A percentile compares a stretch with the other conserved stretches of the same genome.
These are phyloP conservation scores for Coniella vitis DNA, from an alignment of 2,329 filamentous ascomycete genomes.

Conservation along the genomic window DNA sequence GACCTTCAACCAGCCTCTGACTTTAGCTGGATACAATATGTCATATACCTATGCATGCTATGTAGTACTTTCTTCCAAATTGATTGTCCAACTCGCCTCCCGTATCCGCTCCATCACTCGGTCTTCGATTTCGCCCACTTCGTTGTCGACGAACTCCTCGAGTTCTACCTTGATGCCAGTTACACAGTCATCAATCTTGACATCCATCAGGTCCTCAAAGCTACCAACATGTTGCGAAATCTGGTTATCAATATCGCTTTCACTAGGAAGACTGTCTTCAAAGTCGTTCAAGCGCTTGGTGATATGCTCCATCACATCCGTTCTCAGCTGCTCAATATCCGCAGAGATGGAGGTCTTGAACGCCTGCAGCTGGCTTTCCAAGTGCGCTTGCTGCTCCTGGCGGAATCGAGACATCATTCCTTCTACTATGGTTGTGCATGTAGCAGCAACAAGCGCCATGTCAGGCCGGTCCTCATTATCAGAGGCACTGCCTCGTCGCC, in stretches of 20 bases:
- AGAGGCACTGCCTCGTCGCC: slow-evolving; percentile 4
- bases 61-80: neutral
- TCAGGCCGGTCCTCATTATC: neutral
- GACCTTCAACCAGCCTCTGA: too few relatives aligned
- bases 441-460: neutral
- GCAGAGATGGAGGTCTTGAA: neutral
- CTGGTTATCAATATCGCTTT: neutral
- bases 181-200: slow-evolving; percentile 5
- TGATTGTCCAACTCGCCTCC: neutral
- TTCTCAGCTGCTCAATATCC: neutral
- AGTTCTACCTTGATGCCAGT: slow-evolving; percentile 9
- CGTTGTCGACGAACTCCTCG: slow-evolving; percentile 1
- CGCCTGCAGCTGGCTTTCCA: neutral
- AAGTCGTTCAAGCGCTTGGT: neutral
- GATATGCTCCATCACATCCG: neutral
- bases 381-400: slow-evolving; percentile 1
- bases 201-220: slow-evolving; percentile 1
- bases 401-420: neutral
- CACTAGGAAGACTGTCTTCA: neutral
- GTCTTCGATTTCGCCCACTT: neutral
- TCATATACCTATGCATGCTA: too few relatives aligned
- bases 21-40: too few relatives aligned
- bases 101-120: neutral
- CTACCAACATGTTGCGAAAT: neutral
- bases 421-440: neutral